A percentile compares a stretch with the other conserved stretches of the same genome.
These are phyloP conservation scores for Colletotrichum nymphaeae DNA, from an alignment of 2,329 filamentous ascomycete species.

Conservation along the genomic window DNA sequence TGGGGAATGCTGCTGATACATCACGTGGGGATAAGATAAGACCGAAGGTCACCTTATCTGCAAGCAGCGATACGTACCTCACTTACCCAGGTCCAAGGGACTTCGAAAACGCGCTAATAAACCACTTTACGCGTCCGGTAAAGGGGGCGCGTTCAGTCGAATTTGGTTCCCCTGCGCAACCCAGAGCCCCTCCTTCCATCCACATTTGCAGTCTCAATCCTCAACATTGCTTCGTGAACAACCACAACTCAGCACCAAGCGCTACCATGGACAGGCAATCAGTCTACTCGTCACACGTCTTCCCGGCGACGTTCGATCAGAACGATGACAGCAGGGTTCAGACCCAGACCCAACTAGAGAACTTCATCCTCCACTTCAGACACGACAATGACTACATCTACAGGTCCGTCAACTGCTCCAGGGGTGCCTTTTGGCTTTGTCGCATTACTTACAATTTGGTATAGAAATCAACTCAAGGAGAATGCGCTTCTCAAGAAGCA, in stretches of 20 bases:
- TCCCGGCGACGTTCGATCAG: slow-evolving; percentile 73
- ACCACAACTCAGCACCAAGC: not conserved
- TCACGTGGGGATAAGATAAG: slow-evolving; percentile 29
- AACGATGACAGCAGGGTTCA: slow-evolving; percentile 77
- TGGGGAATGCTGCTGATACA: slow-evolving; percentile 8
- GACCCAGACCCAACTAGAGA: slow-evolving; percentile 82
- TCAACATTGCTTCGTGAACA: slow-evolving; percentile 22
- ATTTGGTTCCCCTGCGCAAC: slow-evolving; percentile 27
- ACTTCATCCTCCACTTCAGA: slow-evolving; percentile 93
- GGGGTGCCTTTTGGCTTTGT: not conserved
- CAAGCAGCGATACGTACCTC: not conserved
- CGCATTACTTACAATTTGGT: not conserved
- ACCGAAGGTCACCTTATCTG: not conserved
- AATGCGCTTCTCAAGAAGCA: slow-evolving; percentile 95
- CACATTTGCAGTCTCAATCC: slow-evolving; percentile 33
- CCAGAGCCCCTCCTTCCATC: slow-evolving; percentile 29
- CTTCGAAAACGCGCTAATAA: slow-evolving; percentile 5
- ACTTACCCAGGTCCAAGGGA: too few species aligned
- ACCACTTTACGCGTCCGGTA: slow-evolving; percentile 32
- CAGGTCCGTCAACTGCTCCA: slow-evolving; percentile 66
- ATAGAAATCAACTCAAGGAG: slow-evolving; percentile 91
- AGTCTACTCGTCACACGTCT: slow-evolving; percentile 86
- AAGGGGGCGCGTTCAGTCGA: slow-evolving; percentile 19
- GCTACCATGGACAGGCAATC: slow-evolving; percentile 84
- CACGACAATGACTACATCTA: slow-evolving; percentile 96